phyloP scores from a whole-genome alignment of 345 rosid species.

The Salix caprea region DNA sequence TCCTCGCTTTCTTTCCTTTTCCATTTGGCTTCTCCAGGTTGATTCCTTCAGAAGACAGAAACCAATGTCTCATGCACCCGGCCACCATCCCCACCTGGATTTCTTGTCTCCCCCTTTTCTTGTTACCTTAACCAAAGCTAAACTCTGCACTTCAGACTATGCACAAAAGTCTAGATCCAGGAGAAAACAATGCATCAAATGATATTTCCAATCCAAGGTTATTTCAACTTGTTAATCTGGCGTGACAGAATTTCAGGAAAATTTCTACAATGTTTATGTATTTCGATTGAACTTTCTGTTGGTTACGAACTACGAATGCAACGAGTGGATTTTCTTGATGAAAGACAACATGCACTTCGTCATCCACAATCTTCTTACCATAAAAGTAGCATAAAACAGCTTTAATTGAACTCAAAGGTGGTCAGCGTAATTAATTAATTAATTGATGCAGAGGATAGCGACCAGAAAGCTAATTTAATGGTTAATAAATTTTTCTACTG shows the following conservation, averaged over 20 bases:
- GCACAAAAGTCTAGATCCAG: background rate
- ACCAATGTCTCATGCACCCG: background rate
- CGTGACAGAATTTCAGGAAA: too few species aligned
- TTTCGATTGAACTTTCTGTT: too few species aligned
- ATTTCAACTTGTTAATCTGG: too few species aligned
- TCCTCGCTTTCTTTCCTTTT: background rate
- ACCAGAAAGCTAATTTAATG: background rate
- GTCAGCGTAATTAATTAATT: background rate
- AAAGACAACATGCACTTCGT: background rate
- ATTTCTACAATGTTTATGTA: too few species aligned
- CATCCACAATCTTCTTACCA: background rate
- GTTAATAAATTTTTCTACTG: too few species aligned
- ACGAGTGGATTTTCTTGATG: background rate
- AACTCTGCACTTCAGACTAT: background rate
- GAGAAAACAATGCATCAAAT: background rate
- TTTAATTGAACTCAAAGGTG: background rate
- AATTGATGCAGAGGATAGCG: background rate
- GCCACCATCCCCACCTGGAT: constrained; percentile 24
- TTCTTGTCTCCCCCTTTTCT: constrained; percentile 18
- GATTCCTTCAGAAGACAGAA: constrained; percentile 21
- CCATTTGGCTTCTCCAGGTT: constrained; percentile 6
- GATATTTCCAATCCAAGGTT: background rate
- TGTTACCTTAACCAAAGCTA: background rate
- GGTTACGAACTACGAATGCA: too few species aligned
- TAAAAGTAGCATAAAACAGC: background rate